Evolutionary conservation across 2,329 filamentous ascomycete genomes (phyloP).

Genomic region (Fusarium luffae): DNA sequence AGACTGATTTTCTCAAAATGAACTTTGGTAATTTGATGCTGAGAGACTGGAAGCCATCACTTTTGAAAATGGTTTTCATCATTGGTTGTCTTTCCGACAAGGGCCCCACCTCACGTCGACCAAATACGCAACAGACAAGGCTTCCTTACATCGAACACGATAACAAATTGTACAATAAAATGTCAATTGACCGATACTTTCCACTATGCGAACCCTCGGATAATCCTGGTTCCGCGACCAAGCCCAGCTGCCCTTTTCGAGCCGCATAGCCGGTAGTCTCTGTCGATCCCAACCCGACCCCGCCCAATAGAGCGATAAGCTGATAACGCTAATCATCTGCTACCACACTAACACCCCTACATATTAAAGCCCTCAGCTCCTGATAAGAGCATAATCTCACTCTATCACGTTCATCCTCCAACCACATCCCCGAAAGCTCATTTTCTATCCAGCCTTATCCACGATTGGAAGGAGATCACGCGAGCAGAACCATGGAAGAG

Average conservation of each 20-base stretch:
- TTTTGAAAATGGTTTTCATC: no score
- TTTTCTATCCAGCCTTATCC: not conserved
- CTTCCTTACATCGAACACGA: no score
- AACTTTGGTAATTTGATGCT: no score
- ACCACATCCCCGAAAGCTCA: not conserved
- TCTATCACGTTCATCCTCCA: not conserved
- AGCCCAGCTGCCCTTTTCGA: not conserved
- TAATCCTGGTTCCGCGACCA: not conserved
- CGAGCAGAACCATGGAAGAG: constrained; percentile 6
- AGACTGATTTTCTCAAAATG: no score
- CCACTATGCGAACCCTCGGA: not conserved
- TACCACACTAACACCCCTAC: not conserved
- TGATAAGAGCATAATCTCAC: not conserved
- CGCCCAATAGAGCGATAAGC: not conserved
- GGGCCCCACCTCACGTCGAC: no score
- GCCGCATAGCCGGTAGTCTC: not conserved
- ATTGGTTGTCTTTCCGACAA: no score
- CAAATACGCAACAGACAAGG: no score
- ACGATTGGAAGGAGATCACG: constrained; percentile 32
- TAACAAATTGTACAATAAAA: accelerated
- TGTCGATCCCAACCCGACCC: not conserved
- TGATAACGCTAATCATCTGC: not conserved
- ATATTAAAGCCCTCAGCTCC: accelerated
- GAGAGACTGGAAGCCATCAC: no score
- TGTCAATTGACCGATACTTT: not conserved